These are phyloP conservation scores for Platismatia glauca DNA, from an alignment of 495 filamentous ascomycete genomes.

Conservation along the genomic window DNA sequence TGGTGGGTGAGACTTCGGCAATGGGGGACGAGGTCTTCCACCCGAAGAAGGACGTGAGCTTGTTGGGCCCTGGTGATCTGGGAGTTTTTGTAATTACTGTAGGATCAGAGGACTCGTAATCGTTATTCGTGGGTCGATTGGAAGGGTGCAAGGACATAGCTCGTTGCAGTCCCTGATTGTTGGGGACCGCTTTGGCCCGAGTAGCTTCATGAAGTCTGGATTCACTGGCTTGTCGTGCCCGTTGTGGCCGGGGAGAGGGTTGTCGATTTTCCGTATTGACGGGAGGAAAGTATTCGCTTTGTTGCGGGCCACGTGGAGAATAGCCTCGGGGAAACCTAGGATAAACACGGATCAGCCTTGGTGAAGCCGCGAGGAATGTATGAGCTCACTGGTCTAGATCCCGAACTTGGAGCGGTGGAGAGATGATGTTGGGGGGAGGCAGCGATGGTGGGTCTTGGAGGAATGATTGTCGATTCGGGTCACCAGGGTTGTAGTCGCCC, in stretches of 20 bases:
- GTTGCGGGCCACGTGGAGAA: constrained; percentile 16
- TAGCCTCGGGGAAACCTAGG: constrained; percentile 20
- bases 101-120: constrained; percentile 27
- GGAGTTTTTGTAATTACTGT: constrained; percentile 37
- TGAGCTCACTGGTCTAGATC: constrained; percentile 26
- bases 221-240: constrained; percentile 25
- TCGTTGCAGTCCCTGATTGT: constrained; percentile 19
- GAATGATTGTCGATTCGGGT: constrained; percentile 4
- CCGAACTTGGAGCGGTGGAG: constrained; percentile 21
- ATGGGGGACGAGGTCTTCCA: constrained; percentile 55
- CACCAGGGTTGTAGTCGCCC: not conserved
- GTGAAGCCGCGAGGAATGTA: not conserved
- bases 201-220: constrained; percentile 26
- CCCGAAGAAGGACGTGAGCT: constrained; percentile 61
- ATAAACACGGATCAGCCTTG: constrained; percentile 14
- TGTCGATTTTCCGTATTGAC: constrained; percentile 12
- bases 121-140: constrained; percentile 25
- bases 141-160: constrained; percentile 31
- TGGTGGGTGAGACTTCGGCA: constrained; percentile 53
- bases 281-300: constrained; percentile 16
- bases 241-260: constrained; percentile 8
- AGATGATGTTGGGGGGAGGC: constrained; percentile 15
- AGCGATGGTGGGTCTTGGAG: constrained; percentile 12
- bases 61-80: constrained; percentile 49
- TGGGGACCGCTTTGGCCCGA: constrained; percentile 15